Percentiles rank a stretch among this genome's conserved stretches.
Conservation (phyloP, 169 alveolate species). For the Cyclospora cayetanensis region DNA sequence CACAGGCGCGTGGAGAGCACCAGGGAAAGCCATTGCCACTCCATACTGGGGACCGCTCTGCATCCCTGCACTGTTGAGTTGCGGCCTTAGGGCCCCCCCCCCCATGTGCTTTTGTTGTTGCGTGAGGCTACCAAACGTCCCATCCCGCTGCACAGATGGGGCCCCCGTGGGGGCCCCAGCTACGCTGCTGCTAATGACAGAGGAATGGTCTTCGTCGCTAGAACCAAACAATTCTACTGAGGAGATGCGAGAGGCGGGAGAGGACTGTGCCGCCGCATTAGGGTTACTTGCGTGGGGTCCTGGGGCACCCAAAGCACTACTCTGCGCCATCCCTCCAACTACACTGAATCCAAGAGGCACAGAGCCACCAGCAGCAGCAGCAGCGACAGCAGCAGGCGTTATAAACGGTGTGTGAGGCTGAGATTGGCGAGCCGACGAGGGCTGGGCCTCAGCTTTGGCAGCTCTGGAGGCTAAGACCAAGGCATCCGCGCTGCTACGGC, state of each 20-base stretch:
- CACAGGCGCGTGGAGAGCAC: neutral
- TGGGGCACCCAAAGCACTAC: neutral
- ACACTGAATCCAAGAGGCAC: neutral
- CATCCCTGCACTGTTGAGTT: neutral
- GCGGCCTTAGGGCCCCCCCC: neutral
- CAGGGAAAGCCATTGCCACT: neutral
- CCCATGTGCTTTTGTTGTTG: neutral
- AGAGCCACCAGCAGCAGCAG: neutral
- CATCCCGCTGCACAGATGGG: neutral
- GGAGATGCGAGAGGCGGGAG: constrained; percentile 28
- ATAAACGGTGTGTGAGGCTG: too few species aligned
- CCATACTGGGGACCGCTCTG: neutral
- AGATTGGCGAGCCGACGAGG: neutral
- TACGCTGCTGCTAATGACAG: constrained; percentile 11
- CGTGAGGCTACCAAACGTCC: neutral
- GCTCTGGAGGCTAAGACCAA: neutral
- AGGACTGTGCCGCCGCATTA: neutral
- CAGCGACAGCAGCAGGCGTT: constrained; percentile 42
- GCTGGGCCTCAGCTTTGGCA: constrained; percentile 18
- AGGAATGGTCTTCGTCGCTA: neutral
- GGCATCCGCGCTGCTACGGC: constrained; percentile 38
- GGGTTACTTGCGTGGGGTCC: neutral
- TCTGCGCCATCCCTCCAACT: neutral
- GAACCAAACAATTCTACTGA: constrained; percentile 6
- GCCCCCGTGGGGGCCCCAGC: neutral